Evolutionary conservation across 768 basidiomycete genomes (phyloP).

Genomic region (Naganishia randhawae): DNA sequence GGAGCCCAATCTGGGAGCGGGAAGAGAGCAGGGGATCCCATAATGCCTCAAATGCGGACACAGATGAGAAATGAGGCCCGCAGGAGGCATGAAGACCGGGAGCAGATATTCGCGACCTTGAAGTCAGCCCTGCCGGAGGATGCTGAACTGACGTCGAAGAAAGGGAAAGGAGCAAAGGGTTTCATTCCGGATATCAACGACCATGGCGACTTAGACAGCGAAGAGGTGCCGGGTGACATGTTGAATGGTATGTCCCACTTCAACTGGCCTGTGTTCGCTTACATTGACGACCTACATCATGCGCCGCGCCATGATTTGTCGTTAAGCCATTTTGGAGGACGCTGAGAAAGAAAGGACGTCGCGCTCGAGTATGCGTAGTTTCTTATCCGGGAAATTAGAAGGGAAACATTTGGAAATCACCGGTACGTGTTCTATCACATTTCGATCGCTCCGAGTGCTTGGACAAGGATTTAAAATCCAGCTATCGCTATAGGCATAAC

Average conservation of each 20-base stretch:
- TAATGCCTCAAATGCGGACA: neutral
- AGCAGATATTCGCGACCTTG: neutral
- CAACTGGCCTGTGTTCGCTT: neutral
- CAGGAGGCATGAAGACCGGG: neutral
- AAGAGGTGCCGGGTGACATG: neutral
- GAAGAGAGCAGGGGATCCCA: neutral
- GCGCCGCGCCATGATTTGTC: neutral
- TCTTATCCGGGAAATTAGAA: neutral
- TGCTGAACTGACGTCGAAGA: neutral
- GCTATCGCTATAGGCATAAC: neutral
- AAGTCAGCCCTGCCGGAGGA: neutral
- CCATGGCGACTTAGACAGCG: neutral
- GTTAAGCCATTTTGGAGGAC: neutral
- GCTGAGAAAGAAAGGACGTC: neutral
- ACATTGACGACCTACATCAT: neutral
- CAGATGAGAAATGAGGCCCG: neutral
- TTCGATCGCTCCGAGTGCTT: neutral
- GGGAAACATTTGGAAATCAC: slow-evolving; percentile 1
- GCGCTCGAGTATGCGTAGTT: neutral
- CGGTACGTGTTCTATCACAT: neutral
- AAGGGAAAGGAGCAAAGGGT: neutral
- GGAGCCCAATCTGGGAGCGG: neutral
- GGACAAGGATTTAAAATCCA: neutral
- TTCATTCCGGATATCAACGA: neutral
- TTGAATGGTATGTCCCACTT: neutral